phyloP scores from a whole-genome alignment of 2,329 filamentous ascomycete species.

The Tolypocladium pustulatum region DNA sequence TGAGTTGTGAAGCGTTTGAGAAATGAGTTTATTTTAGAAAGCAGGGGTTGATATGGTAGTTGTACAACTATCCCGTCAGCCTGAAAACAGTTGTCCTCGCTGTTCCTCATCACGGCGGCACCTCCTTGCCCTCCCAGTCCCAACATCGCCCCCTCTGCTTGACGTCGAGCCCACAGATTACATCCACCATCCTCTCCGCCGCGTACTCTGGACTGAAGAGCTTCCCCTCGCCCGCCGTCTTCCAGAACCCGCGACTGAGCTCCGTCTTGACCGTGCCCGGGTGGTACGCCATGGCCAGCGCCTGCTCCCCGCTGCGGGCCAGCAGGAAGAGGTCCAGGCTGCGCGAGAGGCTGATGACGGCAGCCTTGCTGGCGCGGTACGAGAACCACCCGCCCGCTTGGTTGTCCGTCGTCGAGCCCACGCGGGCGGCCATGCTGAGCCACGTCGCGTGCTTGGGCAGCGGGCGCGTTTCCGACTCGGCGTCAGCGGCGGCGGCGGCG shows the following conservation, averaged over 20 bases:
- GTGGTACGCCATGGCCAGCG: constrained; percentile 61
- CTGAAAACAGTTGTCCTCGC: neutral
- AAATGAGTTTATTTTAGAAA: neutral
- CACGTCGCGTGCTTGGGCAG: constrained; percentile 50
- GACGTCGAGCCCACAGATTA: constrained; percentile 39
- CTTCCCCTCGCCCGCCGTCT: constrained; percentile 45
- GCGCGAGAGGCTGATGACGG: constrained; percentile 59
- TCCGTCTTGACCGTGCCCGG: constrained; percentile 73
- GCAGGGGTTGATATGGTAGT: neutral
- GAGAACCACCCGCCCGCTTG: constrained; percentile 69
- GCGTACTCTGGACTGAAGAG: constrained; percentile 58
- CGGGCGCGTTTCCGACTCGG: constrained; percentile 2
- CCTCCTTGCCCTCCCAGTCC: constrained; percentile 59
- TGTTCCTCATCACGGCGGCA: constrained; percentile 35
- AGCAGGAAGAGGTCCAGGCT: constrained; percentile 59
- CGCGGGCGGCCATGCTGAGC: constrained; percentile 68
- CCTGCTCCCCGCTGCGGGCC: constrained; percentile 46
- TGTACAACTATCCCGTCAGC: neutral
- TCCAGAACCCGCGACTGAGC: constrained; percentile 64
- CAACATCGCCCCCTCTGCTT: constrained; percentile 52
- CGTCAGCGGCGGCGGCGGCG: neutral
- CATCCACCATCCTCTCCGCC: constrained; percentile 51
- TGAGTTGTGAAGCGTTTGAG: constrained; percentile 32
- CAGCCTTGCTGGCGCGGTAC: constrained; percentile 68
- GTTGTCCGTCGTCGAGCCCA: constrained; percentile 67